These are phyloP conservation scores for Hypsizygus marmoreus DNA, from an alignment of 768 basidiomycete species.

Conservation along the genomic window DNA sequence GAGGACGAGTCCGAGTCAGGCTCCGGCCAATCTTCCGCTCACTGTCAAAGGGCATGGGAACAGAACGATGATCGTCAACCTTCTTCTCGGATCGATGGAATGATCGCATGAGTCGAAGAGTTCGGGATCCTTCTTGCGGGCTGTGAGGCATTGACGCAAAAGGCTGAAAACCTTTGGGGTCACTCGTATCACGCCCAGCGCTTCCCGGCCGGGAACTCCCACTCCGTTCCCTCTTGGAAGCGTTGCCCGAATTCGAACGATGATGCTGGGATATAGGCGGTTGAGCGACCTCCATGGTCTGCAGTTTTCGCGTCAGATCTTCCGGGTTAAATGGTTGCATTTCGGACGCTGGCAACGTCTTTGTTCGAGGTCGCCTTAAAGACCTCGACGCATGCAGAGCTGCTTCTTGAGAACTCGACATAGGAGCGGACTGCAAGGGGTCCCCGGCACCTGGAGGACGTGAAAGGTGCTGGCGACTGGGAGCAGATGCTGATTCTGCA, in stretches of 20 bases:
- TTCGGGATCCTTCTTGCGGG: slow-evolving; percentile 13
- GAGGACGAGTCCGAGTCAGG: slow-evolving; percentile 31
- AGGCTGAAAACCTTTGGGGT: slow-evolving; percentile 6
- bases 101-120: slow-evolving; percentile 56
- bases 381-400: slow-evolving; percentile 36
- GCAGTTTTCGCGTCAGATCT: slow-evolving; percentile 60
- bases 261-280: slow-evolving; percentile 15
- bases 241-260: slow-evolving; percentile 7
- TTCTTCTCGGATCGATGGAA: slow-evolving; percentile 54
- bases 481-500: slow-evolving; percentile 19
- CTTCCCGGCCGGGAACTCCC: slow-evolving; percentile 15
- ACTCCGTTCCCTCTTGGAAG: slow-evolving; percentile 6
- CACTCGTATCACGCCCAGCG: slow-evolving; percentile 16
- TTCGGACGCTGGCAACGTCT: slow-evolving; percentile 43
- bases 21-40: slow-evolving; percentile 36
- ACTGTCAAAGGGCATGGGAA: slow-evolving; percentile 33
- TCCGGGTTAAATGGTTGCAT: slow-evolving; percentile 50
- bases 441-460: slow-evolving; percentile 39
- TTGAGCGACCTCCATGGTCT: slow-evolving; percentile 45
- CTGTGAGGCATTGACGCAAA: slow-evolving; percentile 9
- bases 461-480: slow-evolving; percentile 32
- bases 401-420: slow-evolving; percentile 40
- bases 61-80: slow-evolving; percentile 31
- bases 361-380: slow-evolving; percentile 40
- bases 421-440: slow-evolving; percentile 7